Evolutionary conservation across 805 yeast species (phyloP).

Genomic region (Zygosaccharomyces rouxii): DNA sequence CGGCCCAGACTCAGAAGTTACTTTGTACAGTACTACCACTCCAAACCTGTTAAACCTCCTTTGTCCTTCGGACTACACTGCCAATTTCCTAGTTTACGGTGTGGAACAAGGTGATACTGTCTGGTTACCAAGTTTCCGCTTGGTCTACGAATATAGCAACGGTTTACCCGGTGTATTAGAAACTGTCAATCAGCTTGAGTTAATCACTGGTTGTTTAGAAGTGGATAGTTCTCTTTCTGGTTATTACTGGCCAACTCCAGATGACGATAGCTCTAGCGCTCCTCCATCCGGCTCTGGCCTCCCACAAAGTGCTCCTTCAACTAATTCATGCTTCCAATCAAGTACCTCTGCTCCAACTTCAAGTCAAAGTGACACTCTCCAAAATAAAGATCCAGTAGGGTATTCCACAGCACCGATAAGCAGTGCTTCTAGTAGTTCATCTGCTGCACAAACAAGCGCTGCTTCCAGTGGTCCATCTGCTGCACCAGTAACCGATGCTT

Average conservation of each 20-base stretch:
- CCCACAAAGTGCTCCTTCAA: too few species aligned
- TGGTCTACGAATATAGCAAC: slow-evolving; percentile 18
- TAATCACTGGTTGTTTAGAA: slow-evolving; percentile 20
- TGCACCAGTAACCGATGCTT: too few species aligned
- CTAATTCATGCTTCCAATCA: too few species aligned
- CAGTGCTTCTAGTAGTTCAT: too few species aligned
- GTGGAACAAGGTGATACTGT: slow-evolving; percentile 9
- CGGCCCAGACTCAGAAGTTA: slow-evolving; percentile 17
- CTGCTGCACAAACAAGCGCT: too few species aligned
- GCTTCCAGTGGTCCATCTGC: too few species aligned
- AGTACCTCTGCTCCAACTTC: too few species aligned
- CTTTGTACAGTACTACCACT: slow-evolving; percentile 1
- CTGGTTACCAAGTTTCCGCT: slow-evolving; percentile 23
- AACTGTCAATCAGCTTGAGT: slow-evolving; percentile 18
- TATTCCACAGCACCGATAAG: too few species aligned
- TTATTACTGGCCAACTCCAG: slow-evolving; percentile 14
- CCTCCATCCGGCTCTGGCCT: too few species aligned
- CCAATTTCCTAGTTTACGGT: slow-evolving; percentile 19
- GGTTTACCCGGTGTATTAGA: slow-evolving; percentile 13
- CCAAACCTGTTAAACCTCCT: slow-evolving; percentile 9
- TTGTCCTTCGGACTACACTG: slow-evolving; percentile 22
- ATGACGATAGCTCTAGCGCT: neutral
- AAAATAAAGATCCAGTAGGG: too few species aligned
- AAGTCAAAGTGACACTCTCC: too few species aligned
- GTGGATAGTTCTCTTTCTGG: slow-evolving; percentile 21